Conservation (phyloP, 352 stramenopile species). For the Phytophthora kernoviae region DNA sequence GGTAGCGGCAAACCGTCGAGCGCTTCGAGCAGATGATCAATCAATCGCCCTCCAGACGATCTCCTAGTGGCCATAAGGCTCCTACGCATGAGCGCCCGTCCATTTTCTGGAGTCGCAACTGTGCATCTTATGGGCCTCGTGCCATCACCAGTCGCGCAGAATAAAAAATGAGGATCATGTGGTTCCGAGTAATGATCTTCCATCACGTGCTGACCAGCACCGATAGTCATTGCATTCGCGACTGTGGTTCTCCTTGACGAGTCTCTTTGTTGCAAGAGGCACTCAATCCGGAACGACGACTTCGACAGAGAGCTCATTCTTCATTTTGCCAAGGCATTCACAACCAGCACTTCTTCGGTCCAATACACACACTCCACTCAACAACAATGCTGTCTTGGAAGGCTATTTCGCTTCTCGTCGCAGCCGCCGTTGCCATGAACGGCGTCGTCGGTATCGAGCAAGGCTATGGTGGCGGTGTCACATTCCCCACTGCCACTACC, state of each 20-base stretch:
- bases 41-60: constrained; percentile 1
- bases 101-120: constrained; percentile 9
- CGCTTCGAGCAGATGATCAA: neutral
- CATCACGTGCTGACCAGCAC: constrained; percentile 9
- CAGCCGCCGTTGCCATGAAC: constrained; percentile 28
- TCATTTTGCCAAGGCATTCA: constrained; percentile 22
- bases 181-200: constrained; percentile 17
- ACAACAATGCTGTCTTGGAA: constrained; percentile 29
- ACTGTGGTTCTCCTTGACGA: constrained; percentile 3
- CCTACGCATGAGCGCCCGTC: constrained; percentile 3
- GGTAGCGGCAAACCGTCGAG: too few relatives aligned
- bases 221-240: constrained; percentile 6
- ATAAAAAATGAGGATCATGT: constrained; percentile 19
- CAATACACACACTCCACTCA: neutral
- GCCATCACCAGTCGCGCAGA: constrained; percentile 3
- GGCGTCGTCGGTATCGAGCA: constrained; percentile 20
- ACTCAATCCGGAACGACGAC: neutral
- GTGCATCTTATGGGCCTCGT: neutral
- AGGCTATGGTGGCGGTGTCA: constrained; percentile 26
- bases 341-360: constrained; percentile 3
- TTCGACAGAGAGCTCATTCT: constrained; percentile 19
- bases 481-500: constrained; percentile 11
- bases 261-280: constrained; percentile 17
- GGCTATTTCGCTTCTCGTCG: constrained; percentile 23
- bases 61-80: neutral